These are phyloP conservation scores for Fusarium domesticum DNA, from an alignment of 2,329 filamentous ascomycete species.

Conservation along the genomic window DNA sequence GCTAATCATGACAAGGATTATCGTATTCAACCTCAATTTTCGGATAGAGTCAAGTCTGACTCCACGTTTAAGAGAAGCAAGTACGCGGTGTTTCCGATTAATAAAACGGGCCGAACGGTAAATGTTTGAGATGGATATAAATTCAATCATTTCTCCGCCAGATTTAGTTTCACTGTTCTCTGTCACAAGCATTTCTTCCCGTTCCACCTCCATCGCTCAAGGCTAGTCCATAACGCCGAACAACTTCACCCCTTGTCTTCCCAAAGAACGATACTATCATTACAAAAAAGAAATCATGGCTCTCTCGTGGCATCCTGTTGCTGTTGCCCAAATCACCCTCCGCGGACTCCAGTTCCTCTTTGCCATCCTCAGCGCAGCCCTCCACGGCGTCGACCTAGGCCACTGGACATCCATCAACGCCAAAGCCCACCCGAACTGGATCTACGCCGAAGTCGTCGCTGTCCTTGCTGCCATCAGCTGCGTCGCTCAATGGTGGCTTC, in stretches of 20 bases:
- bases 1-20: neutral
- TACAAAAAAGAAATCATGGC: too few species aligned
- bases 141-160: too few species aligned
- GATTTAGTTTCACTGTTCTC: too few species aligned
- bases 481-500: slow-evolving; percentile 14
- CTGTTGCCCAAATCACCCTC: slow-evolving; percentile 8
- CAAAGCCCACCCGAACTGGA: slow-evolving; percentile 14
- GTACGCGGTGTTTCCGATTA: neutral
- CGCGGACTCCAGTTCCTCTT: slow-evolving; percentile 11
- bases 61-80: neutral
- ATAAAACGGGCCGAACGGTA: neutral
- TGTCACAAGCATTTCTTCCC: too few species aligned
- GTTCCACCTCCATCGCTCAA: too few species aligned
- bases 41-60: neutral
- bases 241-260: too few species aligned
- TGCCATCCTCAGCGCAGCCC: slow-evolving; percentile 11
- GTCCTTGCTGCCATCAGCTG: slow-evolving; percentile 4
- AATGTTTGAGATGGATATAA: too few species aligned
- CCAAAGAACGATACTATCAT: too few species aligned
- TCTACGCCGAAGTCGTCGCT: slow-evolving; percentile 11
- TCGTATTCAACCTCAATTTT: neutral
- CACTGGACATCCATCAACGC: slow-evolving; percentile 8
- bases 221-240: too few species aligned
- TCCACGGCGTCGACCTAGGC: slow-evolving; percentile 11
- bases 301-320: slow-evolving; percentile 10